phyloP scores from a whole-genome alignment of 768 basidiomycete species.

The Tylopilus plumbeoviolaceoides region DNA sequence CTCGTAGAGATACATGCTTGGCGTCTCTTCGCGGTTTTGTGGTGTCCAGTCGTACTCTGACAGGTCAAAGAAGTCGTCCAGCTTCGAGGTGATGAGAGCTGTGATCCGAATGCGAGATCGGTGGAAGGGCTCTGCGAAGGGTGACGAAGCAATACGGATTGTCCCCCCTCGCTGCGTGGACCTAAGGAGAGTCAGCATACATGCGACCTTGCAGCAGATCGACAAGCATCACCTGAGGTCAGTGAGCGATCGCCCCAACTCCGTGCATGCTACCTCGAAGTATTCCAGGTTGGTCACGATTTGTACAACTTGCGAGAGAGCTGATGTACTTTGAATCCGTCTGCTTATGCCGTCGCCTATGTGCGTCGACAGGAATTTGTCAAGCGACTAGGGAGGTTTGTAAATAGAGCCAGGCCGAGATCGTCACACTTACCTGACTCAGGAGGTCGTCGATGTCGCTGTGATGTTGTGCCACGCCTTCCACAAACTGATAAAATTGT shows the following conservation, averaged over 20 bases:
- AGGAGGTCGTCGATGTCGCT: slow-evolving; percentile 89
- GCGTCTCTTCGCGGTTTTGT: slow-evolving; percentile 59
- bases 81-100: slow-evolving; percentile 80
- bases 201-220: neutral
- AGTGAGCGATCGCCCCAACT: slow-evolving; percentile 81
- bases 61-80: slow-evolving; percentile 93
- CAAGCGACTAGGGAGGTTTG: slow-evolving; percentile 61
- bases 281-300: slow-evolving; percentile 91
- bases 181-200: slow-evolving; percentile 36
- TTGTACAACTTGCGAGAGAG: slow-evolving; percentile 87
- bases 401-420: slow-evolving; percentile 2
- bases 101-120: slow-evolving; percentile 75
- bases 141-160: slow-evolving; percentile 60
- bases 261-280: slow-evolving; percentile 78
- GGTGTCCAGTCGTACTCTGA: slow-evolving; percentile 96
- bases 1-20: slow-evolving; percentile 94
- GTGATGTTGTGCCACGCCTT: slow-evolving; percentile 90
- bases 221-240: slow-evolving; percentile 60
- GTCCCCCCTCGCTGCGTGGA: slow-evolving; percentile 81
- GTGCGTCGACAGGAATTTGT: slow-evolving; percentile 70
- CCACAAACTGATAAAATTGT: slow-evolving; percentile 94
- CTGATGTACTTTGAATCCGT: slow-evolving; percentile 70
- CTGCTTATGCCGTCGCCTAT: slow-evolving; percentile 74
- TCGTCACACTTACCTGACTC: slow-evolving; percentile 57
- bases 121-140: slow-evolving; percentile 67